Percentiles rank a stretch among this genome's conserved stretches.
Conservation (phyloP, 2,329 filamentous ascomycete species). For the Fusarium caatingaense region DNA sequence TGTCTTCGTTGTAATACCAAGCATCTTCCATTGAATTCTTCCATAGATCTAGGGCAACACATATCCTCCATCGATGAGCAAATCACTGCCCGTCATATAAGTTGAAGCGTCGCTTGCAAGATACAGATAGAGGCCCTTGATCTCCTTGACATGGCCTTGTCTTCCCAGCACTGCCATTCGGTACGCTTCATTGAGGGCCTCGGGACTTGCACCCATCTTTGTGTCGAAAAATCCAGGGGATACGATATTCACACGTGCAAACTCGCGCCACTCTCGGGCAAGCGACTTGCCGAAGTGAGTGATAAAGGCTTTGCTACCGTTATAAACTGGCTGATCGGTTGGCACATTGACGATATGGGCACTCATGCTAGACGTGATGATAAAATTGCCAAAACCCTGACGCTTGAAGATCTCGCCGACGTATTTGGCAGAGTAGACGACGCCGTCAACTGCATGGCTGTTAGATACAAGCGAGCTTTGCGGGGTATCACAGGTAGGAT, state of each 20-base stretch:
- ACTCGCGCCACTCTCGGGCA: conserved; percentile 66
- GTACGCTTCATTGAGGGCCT: conserved; percentile 58
- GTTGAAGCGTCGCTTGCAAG: conserved; percentile 60
- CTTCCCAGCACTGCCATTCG: conserved; percentile 64
- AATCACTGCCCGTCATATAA: conserved; percentile 36
- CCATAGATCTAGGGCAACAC: conserved; percentile 10
- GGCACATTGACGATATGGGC: conserved; percentile 63
- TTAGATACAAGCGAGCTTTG: background rate
- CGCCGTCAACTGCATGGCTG: conserved; percentile 57
- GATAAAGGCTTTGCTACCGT: conserved; percentile 65
- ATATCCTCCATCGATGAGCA: conserved; percentile 36
- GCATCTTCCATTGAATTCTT: background rate
- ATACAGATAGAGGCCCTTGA: conserved; percentile 70
- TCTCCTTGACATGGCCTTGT: conserved; percentile 72
- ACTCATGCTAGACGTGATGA: conserved; percentile 63
- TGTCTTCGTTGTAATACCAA: too few species aligned
- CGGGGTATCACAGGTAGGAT: too few species aligned
- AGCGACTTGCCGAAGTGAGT: conserved; percentile 66
- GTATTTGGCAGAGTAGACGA: conserved; percentile 58
- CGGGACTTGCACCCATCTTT: conserved; percentile 59
- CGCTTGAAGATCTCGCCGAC: conserved; percentile 56
- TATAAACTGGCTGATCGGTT: conserved; percentile 65
- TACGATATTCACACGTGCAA: conserved; percentile 67
- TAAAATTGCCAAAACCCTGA: conserved; percentile 60
- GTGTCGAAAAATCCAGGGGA: conserved; percentile 63